A percentile compares a stretch with the other conserved stretches of the same genome.
Evolutionary conservation across 2,329 filamentous ascomycete species (phyloP).

Genomic region (Ploettnerulaceae sp.): DNA sequence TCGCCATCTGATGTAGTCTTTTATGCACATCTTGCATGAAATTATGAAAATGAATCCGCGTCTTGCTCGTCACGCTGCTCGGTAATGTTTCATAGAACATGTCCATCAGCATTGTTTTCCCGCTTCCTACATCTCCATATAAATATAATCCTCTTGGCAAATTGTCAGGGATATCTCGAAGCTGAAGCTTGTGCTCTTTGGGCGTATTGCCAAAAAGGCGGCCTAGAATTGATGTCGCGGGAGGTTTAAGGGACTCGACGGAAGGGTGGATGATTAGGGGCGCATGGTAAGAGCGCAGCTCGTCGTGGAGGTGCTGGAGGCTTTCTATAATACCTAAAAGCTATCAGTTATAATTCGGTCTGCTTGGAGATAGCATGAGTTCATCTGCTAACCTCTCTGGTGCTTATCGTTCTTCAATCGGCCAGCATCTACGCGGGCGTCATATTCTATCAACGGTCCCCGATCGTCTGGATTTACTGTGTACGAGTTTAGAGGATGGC

Average conservation of each 20-base stretch:
- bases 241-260: conserved; percentile 62
- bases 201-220: conserved; percentile 53
- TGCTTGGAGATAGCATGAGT: neutral
- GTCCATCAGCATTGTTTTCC: conserved; percentile 99
- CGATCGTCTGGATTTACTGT: conserved; percentile 29
- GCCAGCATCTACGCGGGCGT: conserved; percentile 69
- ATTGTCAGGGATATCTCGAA: conserved; percentile 57
- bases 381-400: conserved; percentile 68
- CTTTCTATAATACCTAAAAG: conserved; percentile 74
- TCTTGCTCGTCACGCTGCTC: conserved; percentile 72
- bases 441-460: conserved; percentile 85
- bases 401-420: conserved; percentile 81
- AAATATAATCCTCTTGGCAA: conserved; percentile 89
- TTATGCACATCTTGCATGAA: conserved; percentile 99
- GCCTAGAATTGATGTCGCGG: conserved; percentile 47
- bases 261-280: conserved; percentile 72
- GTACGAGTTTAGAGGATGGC: neutral
- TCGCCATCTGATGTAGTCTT: conserved; percentile 83
- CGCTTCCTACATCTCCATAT: conserved; percentile 92
- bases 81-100: conserved; percentile 94
- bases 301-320: conserved; percentile 83
- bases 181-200: conserved; percentile 35
- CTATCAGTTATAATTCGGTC: conserved; percentile 13
- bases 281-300: conserved; percentile 68
- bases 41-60: conserved; percentile 95